Evolutionary conservation across 306 rosid genomes (phyloP), one percentile per base, ranked within the genome.

Genomic region (Pterocarpus macrocarpus): DNA sequence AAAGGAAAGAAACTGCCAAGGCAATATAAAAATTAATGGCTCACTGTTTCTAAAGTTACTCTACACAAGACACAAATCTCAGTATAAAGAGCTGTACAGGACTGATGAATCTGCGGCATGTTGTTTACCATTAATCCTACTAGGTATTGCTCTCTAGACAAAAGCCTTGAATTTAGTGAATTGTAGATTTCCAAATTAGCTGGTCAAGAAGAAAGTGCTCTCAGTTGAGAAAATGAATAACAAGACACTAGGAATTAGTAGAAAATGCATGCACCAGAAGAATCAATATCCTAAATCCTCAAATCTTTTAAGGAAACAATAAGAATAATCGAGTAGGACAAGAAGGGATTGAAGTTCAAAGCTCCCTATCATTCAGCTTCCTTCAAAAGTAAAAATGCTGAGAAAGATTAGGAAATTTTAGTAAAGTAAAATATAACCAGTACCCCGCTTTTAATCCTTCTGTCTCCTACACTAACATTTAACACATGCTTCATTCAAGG

Each of bases 1-100:
- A 44, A 64, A 63, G 61, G 62, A 76, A 76, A 76, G 35, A 22
- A 34, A 49, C 73, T 64, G 17, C 80, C 73, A 16, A 16, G 39
- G 52, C 58, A 61, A 35, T 16, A 12, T 64, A 76, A 32, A 62
- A 16, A 33, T 75, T 45, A n/a, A 64, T 4, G 0, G 5, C 64
- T 64, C 64, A 7, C 64, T 47, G 50, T 63, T 64, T 53, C 62
- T 45, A 14, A 62, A 9, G 35, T 45, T 58, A 15, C 30, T 43
- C 44, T 59, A 3, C 65, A 43, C 77, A 36, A 36, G 36, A 44
- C 69, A 28, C 67, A 59, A 75, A 57, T 58, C 13, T n/a, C 36
- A 17, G 28, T 13, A 56, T 38, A 56, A 58, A 30, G 78, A 73
- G 53, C 38, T 11, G 38, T 38, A 13, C 64, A 58, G 13, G 64